Evolutionary conservation across 2,329 filamentous ascomycete species (phyloP), one percentile per base, ranked within the genome.

Genomic region (Fusarium ramigenum): DNA sequence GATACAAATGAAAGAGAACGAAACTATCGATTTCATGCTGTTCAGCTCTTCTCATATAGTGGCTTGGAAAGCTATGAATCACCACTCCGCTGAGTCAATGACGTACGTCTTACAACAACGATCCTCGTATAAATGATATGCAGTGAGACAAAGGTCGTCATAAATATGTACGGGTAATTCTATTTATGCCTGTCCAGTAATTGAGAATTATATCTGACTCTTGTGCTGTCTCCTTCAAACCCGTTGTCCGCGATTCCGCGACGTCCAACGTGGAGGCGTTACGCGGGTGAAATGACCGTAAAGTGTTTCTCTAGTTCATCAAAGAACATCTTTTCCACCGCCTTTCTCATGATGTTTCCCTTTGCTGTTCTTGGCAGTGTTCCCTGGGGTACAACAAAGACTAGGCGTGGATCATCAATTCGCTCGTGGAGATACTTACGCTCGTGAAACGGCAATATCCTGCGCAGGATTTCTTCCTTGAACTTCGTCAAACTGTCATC

Each of bases 21-120:
- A 2, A 3, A 18, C 1, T 2, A 0, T 3, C 4, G 2, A 21
- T 43, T 43, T 9, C 4, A 9, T 52, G 21, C 8, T 9, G 5
- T 28, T 19, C 5, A 30, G n/a, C 18, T 21, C 23, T 39, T 23
- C 18, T 53, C n/a, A 70, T 70, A 70, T 69, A 69, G 10, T 15
- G 5, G 28, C 11, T 28, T 9, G 16, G 9, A 32, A 34, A 39
- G 37, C 39, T 2, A 69, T 69, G 66, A 69, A 69, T 69, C 66
- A 69, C 59, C 66, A 69, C 66, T 65, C 16, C 14, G 15, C 37
- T 16, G 9, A 65, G 34, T 69, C 66, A 65, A 69, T 69, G 66
- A 69, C 65, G 66, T 64, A 70, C 19, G 5, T 36, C 16, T 43
- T 9, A 15, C 46, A 34, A 5, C 5, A 21, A 60, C 23, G 59